A percentile compares a stretch with the other conserved stretches of the same genome.
These are phyloP conservation scores for Clavispora vitiphila DNA, from an alignment of 805 yeast genomes.

Conservation along the genomic window DNA sequence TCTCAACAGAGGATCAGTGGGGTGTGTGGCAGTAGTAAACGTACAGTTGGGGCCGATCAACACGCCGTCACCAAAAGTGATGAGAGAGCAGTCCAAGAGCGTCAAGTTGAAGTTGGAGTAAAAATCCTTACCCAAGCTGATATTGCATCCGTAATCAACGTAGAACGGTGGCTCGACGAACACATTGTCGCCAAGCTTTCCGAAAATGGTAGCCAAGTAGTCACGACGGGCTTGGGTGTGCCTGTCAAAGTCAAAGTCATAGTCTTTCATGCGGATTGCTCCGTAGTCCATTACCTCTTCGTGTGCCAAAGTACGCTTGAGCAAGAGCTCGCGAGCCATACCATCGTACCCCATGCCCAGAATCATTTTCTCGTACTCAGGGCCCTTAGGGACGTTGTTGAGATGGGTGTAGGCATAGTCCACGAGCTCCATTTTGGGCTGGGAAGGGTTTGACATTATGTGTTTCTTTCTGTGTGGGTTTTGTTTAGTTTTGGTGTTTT, in stretches of 20 bases:
- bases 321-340: constrained; percentile 22
- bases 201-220: constrained; percentile 41
- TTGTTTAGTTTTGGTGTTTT: no score
- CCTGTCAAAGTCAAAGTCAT: constrained; percentile 20
- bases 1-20: constrained; percentile 45
- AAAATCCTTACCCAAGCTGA: constrained; percentile 50
- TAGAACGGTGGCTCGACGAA: constrained; percentile 55
- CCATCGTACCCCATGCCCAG: constrained; percentile 45
- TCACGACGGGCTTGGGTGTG: constrained; percentile 33
- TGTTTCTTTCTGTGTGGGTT: no score
- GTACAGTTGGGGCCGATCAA: constrained; percentile 61
- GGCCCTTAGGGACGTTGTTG: constrained; percentile 29
- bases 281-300: constrained; percentile 33
- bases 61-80: constrained; percentile 56
- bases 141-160: constrained; percentile 66
- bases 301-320: constrained; percentile 26
- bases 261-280: constrained; percentile 28
- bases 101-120: constrained; percentile 55
- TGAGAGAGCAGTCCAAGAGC: constrained; percentile 55
- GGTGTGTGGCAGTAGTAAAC: constrained; percentile 62
- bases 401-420: constrained; percentile 30
- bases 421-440: constrained; percentile 31
- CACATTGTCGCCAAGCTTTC: constrained; percentile 38
- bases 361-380: constrained; percentile 54
- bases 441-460: no score